Evolutionary conservation across 768 basidiomycete genomes (phyloP).

Genomic region (Rubroboletus satanas): DNA sequence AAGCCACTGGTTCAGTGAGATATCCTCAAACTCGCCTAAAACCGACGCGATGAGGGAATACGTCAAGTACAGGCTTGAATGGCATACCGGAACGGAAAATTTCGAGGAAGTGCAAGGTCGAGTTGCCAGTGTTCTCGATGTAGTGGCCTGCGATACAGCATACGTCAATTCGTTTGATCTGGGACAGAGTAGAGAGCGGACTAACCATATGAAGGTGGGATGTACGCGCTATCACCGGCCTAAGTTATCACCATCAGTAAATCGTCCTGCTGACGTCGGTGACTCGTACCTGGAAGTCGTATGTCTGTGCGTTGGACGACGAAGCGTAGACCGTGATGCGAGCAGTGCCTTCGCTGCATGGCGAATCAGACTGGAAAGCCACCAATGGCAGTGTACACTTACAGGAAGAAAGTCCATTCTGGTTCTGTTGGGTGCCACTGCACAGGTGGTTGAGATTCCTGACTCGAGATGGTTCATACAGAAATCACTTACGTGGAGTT

Average conservation of each 20-base stretch:
- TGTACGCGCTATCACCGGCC: conserved; percentile 28
- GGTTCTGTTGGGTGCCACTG: conserved; percentile 53
- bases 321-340: conserved; percentile 44
- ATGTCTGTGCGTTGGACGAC: conserved; percentile 37
- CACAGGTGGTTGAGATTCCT: neutral
- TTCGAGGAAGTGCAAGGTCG: conserved; percentile 55
- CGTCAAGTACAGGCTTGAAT: neutral
- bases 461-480: neutral
- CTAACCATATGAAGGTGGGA: conserved; percentile 25
- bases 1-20: conserved; percentile 60
- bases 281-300: conserved; percentile 39
- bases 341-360: conserved; percentile 35
- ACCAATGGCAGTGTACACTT: neutral
- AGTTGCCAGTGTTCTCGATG: conserved; percentile 62
- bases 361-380: neutral
- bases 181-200: neutral
- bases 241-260: conserved; percentile 15
- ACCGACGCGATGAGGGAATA: neutral
- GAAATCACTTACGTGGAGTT: conserved; percentile 40
- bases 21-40: conserved; percentile 49
- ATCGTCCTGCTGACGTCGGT: neutral
- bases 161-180: neutral
- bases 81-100: conserved; percentile 52
- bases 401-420: conserved; percentile 46
- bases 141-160: conserved; percentile 49